phyloP scores from a whole-genome alignment of 495 filamentous ascomycete genomes.

The Xylaria intraflava region DNA sequence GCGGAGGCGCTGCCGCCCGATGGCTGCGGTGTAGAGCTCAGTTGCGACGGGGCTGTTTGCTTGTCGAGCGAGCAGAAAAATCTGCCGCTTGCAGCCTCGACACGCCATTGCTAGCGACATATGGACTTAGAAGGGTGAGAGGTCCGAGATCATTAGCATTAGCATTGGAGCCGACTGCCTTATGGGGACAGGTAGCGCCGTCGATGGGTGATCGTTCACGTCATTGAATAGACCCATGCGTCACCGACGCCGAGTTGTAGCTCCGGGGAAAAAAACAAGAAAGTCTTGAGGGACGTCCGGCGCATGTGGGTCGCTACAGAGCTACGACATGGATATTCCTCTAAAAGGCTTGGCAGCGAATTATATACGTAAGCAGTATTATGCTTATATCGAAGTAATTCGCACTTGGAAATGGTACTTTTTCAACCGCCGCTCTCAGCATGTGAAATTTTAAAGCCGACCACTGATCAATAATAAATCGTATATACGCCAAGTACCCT shows the following conservation, averaged over 20 bases:
- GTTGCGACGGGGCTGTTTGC: slow-evolving; percentile 11
- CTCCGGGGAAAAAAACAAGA: not conserved
- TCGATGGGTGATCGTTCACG: slow-evolving; percentile 1
- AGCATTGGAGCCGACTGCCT: not conserved
- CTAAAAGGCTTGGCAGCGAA: not conserved
- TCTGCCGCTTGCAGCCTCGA: slow-evolving; percentile 27
- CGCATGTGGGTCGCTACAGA: not conserved
- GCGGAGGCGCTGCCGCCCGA: slow-evolving; percentile 10
- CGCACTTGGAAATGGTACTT: too few species aligned
- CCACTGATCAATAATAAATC: not conserved
- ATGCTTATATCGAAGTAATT: too few species aligned
- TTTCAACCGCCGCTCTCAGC: too few species aligned
- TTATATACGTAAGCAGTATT: too few species aligned
- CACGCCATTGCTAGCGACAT: slow-evolving; percentile 22
- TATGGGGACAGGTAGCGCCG: not conserved
- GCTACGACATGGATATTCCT: not conserved
- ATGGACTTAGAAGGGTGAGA: not conserved
- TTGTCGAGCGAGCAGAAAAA: slow-evolving; percentile 22
- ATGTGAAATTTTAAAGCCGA: too few species aligned
- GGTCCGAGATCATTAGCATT: not conserved
- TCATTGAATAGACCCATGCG: slow-evolving; percentile 3
- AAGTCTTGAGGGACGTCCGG: not conserved
- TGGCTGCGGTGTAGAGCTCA: slow-evolving; percentile 13
- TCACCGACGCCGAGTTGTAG: not conserved
- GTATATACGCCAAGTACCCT: not conserved